Evolutionary conservation across 768 basidiomycete species (phyloP), one percentile per base, ranked within the genome.

Genomic region (Botryobasidium botryosum): DNA sequence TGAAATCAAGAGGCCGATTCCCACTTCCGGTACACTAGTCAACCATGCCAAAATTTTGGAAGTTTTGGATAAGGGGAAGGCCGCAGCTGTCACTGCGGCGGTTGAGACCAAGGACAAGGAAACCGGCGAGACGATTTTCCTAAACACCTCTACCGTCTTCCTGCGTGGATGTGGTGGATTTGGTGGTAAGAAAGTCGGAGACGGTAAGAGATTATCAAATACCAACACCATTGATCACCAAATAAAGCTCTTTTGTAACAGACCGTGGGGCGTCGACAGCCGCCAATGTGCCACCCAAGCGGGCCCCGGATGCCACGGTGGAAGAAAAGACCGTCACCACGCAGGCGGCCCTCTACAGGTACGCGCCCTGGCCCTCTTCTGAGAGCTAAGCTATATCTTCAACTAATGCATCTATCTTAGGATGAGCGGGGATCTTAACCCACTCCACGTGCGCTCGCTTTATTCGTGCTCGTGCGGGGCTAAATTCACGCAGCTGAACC

Each of bases 141-240:
- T 94, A 63, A 94, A 86, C 60, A 84, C 91, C 59, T 73, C 77
- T 10, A 99, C 92, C 1, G 68, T 91, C 1, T 83, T 96, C 61
- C 75, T 92, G 50, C 84, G 94, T 45, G 91, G 90, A 1, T 71
- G 84, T 21, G 94, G 94, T n/a, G 91, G 90, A 0, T 94, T 99
- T 60, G 87, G 87, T 2, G 94, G 94, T 15, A 86, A 82, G 65
- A 82, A 85, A 47, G 63, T 61, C 25, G 90, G 88, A 26, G 74
- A 65, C 40, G 85, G 90, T 86, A 55, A 49, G 69, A 53, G 6
- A n/a, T n/a, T n/a, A n/a, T n/a, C n/a, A n/a, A n/a, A n/a, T n/a
- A n/a, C n/a, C n/a, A 42, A 18, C 6, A 32, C 27, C 18, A 31
- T 7, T 23, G 42, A 47, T 53, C n/a, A 43, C 33, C 36, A 7